Percentiles rank a stretch among this genome's conserved stretches.
Evolutionary conservation across 2,329 filamentous ascomycete genomes (phyloP).

Genomic region (Pyrenochaeta sp.): DNA sequence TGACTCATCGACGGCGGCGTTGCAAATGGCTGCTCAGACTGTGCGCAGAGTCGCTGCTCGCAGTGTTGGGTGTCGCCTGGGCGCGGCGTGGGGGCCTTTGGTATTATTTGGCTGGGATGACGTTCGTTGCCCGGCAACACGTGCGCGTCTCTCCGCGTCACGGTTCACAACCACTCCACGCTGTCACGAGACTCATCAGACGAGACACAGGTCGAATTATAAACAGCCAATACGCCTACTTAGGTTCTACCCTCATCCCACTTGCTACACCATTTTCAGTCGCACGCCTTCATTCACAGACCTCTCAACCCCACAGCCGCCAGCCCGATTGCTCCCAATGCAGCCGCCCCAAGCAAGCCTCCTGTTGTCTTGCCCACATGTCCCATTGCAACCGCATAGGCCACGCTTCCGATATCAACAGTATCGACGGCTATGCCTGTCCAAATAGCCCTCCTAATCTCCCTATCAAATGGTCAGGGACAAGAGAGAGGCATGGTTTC

Average conservation of each 20-base stretch:
- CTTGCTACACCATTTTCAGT: background rate
- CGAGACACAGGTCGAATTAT: too few relatives aligned
- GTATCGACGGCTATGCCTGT: constrained; percentile 26
- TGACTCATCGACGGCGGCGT: constrained; percentile 30
- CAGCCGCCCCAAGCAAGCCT: constrained; percentile 24
- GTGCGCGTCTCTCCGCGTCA: constrained; percentile 11
- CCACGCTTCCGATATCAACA: constrained; percentile 27
- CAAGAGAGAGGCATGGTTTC: too few relatives aligned
- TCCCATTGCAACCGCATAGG: constrained; percentile 28
- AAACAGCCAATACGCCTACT: too few relatives aligned
- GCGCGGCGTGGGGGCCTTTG: background rate
- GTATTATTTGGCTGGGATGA: background rate
- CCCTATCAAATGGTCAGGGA: constrained; percentile 10
- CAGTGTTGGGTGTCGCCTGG: background rate
- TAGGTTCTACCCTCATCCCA: background rate
- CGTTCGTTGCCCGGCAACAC: constrained; percentile 4
- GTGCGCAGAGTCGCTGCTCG: too few relatives aligned
- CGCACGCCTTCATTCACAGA: constrained; percentile 7
- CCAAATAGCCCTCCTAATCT: constrained; percentile 34
- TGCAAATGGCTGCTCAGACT: background rate
- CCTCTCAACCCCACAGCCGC: constrained; percentile 24
- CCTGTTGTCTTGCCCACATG: constrained; percentile 21
- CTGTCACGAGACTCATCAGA: constrained; percentile 14
- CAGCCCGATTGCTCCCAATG: constrained; percentile 18
- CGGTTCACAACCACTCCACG: constrained; percentile 11